Base-by-base conservation (phyloP, 495 filamentous ascomycete genomes). In the Aspergillus bridgeri region DNA sequence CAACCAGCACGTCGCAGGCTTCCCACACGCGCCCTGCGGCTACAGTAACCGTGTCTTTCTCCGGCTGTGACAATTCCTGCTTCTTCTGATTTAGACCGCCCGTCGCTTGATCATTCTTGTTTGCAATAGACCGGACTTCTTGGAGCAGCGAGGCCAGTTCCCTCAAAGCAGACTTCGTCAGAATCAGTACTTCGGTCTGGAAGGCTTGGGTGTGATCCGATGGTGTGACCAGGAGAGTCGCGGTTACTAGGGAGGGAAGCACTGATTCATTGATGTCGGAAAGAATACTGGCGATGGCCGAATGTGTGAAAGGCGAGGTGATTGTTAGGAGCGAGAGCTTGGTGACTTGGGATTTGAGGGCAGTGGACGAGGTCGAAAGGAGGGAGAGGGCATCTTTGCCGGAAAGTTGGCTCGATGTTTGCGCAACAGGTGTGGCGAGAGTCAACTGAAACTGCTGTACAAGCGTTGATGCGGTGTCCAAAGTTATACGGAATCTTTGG, bases 301-400 rank as follows among this genome's bases (percentile, higher is more conserved):
- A 83, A 5, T 87, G 83, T 0, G 91, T 91, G 69, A 95, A 94
- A 0, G 92, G 92, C 17, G 86, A 81, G 55, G 86, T 94, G 62
- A 95, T 89, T 2, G 92, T 81, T 2, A 96, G 81, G 17, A 96
- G 84, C 0, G 89, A 91, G 22, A 96, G 80, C 51, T 94, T 95
- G 29, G 92, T 96, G 6, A 86, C 82, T 63, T 96, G 91, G 0
- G 92, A 88, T 65, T 81, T 85, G 47, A 96, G 83, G 4, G 91
- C 76, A 21, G 75, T 77, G 1, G 88, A 79, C 1, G 86, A 79
- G 62, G 86, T 82, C 60, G 81, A 79, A 19, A 92, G 83, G 53
- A 92, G 76, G 69, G 77, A 59, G 63, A 90, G 77, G 29, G 82
- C 77, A 57, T 84, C 78, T 43, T 78, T 77, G 15, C 55, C 27